Evolutionary conservation across 441 rosid species (phyloP), one percentile per base, ranked within the genome.

Genomic region (Jatropha multifida): DNA sequence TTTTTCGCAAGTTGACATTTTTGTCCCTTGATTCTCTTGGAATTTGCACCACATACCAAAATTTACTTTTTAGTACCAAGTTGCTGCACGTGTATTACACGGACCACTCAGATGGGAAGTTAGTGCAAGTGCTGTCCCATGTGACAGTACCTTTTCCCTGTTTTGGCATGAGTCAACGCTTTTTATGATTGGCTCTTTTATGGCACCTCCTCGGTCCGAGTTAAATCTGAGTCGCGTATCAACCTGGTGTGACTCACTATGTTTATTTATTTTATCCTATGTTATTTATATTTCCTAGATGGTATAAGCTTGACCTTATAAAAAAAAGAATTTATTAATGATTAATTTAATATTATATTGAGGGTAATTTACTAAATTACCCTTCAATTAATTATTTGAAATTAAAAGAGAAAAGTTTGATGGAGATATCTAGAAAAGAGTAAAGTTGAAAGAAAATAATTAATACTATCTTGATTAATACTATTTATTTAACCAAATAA

Each of bases 101-200:
- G 74, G 7, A 1, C 83, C 76, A 56, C 61, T 82, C 65, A 67
- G 48, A 65, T 71, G 64, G 54, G 48, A 12, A 17, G 37, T 42
- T 32, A 37, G 26, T 54, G 55, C 70, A 64, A 55, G 72, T 15
- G 17, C 4, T 62, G 73, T 73, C 71, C 44, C 49, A 55, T 32
- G 27, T 70, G 78, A 46, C 75, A 32, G 5, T 14, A 4, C 76
- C 66, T 60, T 58, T 26, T 5, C 46, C 63, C 20, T 74, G 72
- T 62, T 60, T 37, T 41, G 10, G 60, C 27, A 0, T 2, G 12
- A 32, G 85, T 83, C 85, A 81, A 83, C 84, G 76, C 80, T 78
- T 74, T 48, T 41, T 46, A 26, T 65, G 23, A 52, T 72, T 64
- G 58, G 78, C 15, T 37, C 15, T 54, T n/a, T 20, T 7, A 11